Evolutionary conservation across 306 rosid genomes (phyloP).

Genomic region (Fragaria ananassa): DNA sequence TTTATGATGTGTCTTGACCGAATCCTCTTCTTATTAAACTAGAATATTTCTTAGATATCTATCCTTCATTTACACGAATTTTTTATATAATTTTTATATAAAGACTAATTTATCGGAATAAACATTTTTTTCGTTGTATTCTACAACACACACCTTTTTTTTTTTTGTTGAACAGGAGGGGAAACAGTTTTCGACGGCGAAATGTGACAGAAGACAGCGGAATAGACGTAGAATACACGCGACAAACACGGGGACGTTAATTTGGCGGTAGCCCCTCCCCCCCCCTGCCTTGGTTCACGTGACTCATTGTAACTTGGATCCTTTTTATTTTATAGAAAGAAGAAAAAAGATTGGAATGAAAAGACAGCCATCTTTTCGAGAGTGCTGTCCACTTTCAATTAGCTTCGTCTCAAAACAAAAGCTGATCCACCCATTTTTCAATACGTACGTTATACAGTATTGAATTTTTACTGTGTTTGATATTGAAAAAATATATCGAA

Average conservation of each 20-base stretch:
- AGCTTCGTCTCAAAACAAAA: not conserved
- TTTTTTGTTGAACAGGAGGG: no score
- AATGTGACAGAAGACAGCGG: not conserved
- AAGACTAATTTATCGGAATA: no score
- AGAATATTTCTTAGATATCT: no score
- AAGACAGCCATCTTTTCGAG: constrained; percentile 22
- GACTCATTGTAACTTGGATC: constrained; percentile 27
- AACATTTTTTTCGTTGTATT: no score
- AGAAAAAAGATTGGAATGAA: constrained; percentile 19
- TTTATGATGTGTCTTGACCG: no score
- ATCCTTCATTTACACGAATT: no score
- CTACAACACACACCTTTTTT: no score
- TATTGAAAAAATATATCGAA: not conserved
- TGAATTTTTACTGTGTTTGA: no score
- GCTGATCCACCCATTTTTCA: no score
- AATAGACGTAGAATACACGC: constrained; percentile 40
- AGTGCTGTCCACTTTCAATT: not conserved
- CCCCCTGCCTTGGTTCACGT: constrained; percentile 28
- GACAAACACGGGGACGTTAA: constrained; percentile 35
- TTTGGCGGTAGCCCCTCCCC: constrained; percentile 13
- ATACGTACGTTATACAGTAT: not conserved
- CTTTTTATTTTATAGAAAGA: not conserved
- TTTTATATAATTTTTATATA: no score
- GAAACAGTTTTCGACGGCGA: not conserved
- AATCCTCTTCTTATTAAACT: no score